Conservation (phyloP, 306 rosid genomes). For the Betula pendula region DNA sequence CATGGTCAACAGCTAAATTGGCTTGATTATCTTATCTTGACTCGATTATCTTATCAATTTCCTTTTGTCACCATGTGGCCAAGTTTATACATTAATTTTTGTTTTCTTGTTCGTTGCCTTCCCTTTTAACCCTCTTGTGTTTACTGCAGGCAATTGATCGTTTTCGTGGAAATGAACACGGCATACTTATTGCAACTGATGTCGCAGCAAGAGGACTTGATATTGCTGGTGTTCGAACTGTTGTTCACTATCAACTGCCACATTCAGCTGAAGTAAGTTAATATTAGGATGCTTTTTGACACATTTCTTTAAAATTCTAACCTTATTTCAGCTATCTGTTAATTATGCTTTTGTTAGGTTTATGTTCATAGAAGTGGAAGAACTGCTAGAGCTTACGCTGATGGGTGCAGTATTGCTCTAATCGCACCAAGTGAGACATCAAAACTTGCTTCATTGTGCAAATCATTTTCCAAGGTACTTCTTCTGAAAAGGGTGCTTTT, state of each 20-base stretch:
- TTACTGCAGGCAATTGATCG: constrained; percentile 75
- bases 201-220: constrained; percentile 96
- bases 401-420: constrained; percentile 94
- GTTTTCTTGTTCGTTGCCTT: constrained; percentile 4
- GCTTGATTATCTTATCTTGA: neutral
- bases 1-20: neutral
- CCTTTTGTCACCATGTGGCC: neutral
- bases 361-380: constrained; percentile 99
- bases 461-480: constrained; percentile 86
- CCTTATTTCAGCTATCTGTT: constrained; percentile 18
- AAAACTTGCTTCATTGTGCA: constrained; percentile 85
- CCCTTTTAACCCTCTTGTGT: constrained; percentile 12
- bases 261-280: constrained; percentile 86
- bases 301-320: constrained; percentile 1
- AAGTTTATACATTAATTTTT: constrained; percentile 4
- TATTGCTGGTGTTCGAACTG: constrained; percentile 84
- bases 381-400: constrained; percentile 96
- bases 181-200: constrained; percentile 88
- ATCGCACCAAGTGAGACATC: constrained; percentile 79
- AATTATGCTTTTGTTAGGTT: constrained; percentile 49
- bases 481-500: neutral
- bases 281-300: constrained; percentile 25
- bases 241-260: constrained; percentile 98
- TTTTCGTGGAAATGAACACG: constrained; percentile 72
- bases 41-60: neutral